Percentiles rank a stretch among this genome's conserved stretches.
These are phyloP conservation scores for Aspergillus saccharolyticus DNA, from an alignment of 495 filamentous ascomycete species.

Conservation along the genomic window DNA sequence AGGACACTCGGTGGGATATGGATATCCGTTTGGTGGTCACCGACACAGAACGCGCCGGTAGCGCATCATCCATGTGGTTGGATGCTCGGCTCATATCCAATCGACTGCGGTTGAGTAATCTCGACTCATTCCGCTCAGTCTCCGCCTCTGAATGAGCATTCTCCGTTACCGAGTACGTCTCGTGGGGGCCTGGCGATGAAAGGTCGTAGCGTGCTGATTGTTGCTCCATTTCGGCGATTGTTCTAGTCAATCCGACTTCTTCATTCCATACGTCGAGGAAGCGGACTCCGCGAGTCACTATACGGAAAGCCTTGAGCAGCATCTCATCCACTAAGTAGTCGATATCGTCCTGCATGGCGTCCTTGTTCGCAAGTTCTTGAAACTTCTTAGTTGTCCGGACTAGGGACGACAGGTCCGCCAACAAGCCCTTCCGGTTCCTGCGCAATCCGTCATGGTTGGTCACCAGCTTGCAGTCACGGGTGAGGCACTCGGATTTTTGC, in stretches of 20 bases:
- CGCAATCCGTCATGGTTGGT: slow-evolving; percentile 70
- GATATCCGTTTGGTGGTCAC: slow-evolving; percentile 46
- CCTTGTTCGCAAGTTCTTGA: slow-evolving; percentile 55
- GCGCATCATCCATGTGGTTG: slow-evolving; percentile 32
- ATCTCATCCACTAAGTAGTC: slow-evolving; percentile 85
- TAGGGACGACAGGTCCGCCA: slow-evolving; percentile 83
- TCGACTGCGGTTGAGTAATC: slow-evolving; percentile 36
- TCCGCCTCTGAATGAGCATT: slow-evolving; percentile 16
- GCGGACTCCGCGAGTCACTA: slow-evolving; percentile 82
- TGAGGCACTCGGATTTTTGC: slow-evolving; percentile 87
- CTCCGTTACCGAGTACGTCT: slow-evolving; percentile 32
- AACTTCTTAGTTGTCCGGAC: slow-evolving; percentile 82
- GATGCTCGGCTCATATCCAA: slow-evolving; percentile 37
- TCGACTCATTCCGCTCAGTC: slow-evolving; percentile 32
- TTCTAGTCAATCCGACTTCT: slow-evolving; percentile 59
- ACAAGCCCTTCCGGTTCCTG: slow-evolving; percentile 73
- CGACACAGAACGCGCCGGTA: slow-evolving; percentile 29
- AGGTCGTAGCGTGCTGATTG: slow-evolving; percentile 33
- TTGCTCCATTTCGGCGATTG: slow-evolving; percentile 56
- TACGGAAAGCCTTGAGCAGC: slow-evolving; percentile 87
- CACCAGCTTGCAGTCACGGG: slow-evolving; percentile 69
- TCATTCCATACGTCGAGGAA: slow-evolving; percentile 91
- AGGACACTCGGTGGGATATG: slow-evolving; percentile 54
- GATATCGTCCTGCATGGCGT: slow-evolving; percentile 52
- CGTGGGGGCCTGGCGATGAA: slow-evolving; percentile 70